Base-by-base conservation (phyloP, 306 rosid species). In the Cotoneaster glaucophyllus region DNA sequence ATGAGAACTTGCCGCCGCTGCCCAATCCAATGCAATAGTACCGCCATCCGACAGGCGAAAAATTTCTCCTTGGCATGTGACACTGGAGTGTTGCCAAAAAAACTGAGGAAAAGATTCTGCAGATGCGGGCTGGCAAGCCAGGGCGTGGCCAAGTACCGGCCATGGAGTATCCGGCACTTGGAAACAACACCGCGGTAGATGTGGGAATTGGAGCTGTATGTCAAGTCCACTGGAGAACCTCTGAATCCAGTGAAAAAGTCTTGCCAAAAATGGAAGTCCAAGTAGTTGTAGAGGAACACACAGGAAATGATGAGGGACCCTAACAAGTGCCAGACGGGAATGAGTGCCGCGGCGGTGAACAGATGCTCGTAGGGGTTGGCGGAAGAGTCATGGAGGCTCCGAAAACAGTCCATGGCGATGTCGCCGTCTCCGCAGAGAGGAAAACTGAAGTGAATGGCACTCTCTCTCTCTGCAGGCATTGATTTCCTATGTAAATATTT, bases 71-170 rank as follows among this genome's bases (percentile, higher is more conserved):
- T 45, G 79, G 82, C 88, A 87, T 54, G 81, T 85, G 80, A 89
- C 86, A 67, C 41, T 0, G 98, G 98, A 78, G 93, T 85, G 52
- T 81, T 84, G 7, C 93, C 97, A 53, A 85, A 76, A 88, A 86
- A 84, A n/a, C 84, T 86, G 45, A 93, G 82, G 70, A 91, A 93
- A 44, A 69, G 78, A 21, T 96, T 93, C 83, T 91, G 93, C 54
- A 93, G 8, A 75, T 89, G 98, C 70, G 97, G 97, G 73, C 96
- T 93, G 0, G 90, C 78, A 11, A 93, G 90, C 97, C 98, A 91
- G 4, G 93, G 96, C 28, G 93, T 89, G 6, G 87, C 76, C 56
- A 76, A 85, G 24, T 84, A 89, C 91, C 86, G 73, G 71, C 82
- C 90, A 28, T 77, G 93, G 50, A 93, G 97, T 66, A 89, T 57